Conservation (phyloP, 305 asterid species). For the Fraxinus greggii region DNA sequence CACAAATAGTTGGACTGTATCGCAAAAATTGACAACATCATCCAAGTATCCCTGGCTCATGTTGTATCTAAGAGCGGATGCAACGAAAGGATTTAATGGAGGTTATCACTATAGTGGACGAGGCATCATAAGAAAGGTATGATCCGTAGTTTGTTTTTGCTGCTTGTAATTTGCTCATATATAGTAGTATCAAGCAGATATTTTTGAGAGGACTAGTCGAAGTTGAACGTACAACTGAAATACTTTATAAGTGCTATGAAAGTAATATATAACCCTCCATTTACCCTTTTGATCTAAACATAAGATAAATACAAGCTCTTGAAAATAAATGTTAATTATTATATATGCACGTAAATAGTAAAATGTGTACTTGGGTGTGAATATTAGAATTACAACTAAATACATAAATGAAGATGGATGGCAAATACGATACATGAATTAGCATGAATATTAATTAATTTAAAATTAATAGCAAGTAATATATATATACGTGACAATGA, state of each 20-base stretch:
- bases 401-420: too few species aligned
- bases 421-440: too few species aligned
- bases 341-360: too few species aligned
- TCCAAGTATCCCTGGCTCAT: conserved; percentile 81
- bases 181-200: not conserved
- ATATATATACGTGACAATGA: too few species aligned
- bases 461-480: too few species aligned
- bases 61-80: conserved; percentile 76
- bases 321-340: too few species aligned
- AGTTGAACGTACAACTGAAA: not conserved
- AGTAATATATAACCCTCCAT: not conserved
- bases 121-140: conserved; percentile 67
- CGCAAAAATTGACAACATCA: conserved; percentile 60
- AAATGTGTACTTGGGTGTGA: too few species aligned
- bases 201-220: not conserved
- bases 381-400: too few species aligned
- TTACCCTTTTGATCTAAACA: not conserved
- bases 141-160: conserved; percentile 14
- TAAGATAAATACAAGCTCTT: too few species aligned
- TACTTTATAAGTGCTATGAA: not conserved
- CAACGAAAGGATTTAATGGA: conserved; percentile 64
- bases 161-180: not conserved
- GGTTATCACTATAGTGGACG: conserved; percentile 79
- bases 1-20: conserved; percentile 63
- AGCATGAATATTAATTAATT: too few species aligned